Evolutionary conservation across 2,329 filamentous ascomycete species (phyloP), one percentile per base, ranked within the genome.

Genomic region (Colletotrichum filicis): DNA sequence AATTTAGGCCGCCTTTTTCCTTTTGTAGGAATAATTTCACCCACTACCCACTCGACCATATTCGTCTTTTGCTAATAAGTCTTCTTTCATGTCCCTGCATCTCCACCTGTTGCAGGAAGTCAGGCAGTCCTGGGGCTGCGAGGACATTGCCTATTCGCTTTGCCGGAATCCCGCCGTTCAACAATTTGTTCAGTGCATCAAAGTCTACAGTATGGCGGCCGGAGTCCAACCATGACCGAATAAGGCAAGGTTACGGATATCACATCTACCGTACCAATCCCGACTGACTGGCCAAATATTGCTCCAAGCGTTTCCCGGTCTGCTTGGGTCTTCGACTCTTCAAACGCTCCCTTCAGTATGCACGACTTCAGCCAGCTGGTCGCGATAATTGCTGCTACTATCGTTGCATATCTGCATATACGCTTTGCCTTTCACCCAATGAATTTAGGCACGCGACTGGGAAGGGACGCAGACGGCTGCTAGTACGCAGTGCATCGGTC

Each of bases 371-470:
- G 42, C 42, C 42, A n/a, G 42, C 42, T n/a, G 19, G 35, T 19
- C 24, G 28, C 28, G 14, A 46, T 24, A 66, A n/a, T 56, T 55
- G 37, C 22, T 22, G 37, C 14, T 57, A 35, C 60, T 49, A 57
- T n/a, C 11, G 37, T 46, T 26, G 30, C 30, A 52, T 57, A 62
- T 68, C 56, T 63, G 46, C 37, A 30, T 57, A 65, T 60, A 53
- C 49, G 26, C 68, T n/a, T 28, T 35, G 2, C 26, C 28, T 52
- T 60, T 55, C 70, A 53, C 46, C 24, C 61, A 64, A 53, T 72
- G 63, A 14, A 67, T 53, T 59, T 67, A 52, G 71, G 60, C 67
- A 75, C 71, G 59, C 67, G 59, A 71, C 67, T 56, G 49, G 53
- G 64, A 53, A 53, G 28, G 19, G 60, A 32, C 24, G n/a, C n/a